Base-by-base conservation (phyloP, 345 rosid genomes). In the Bruguiera parviflora region DNA sequence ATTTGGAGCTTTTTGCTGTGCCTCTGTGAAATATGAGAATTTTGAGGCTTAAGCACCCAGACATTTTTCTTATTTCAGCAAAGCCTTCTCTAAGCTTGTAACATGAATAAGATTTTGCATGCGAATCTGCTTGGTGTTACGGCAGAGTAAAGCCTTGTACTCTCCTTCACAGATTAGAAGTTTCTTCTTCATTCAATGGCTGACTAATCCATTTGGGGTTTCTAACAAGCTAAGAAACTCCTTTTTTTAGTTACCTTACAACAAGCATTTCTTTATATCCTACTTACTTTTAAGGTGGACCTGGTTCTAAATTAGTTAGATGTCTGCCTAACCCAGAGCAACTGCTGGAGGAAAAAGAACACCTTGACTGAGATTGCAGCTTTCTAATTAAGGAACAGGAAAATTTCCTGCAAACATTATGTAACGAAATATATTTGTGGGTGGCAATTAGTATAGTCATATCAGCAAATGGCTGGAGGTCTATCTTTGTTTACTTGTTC, bases 351-450 rank as follows among this genome's bases (percentile, higher is more conserved):
- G 49, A 13, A 43, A 43, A 43, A 3, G 5, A 43, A 11, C 19
- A 43, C 4, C 13, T 43, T 43, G 16, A 43, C 1, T 43, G 49
- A 43, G 49, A 43, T 8, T 47, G 37, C 65, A n/a, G 10, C 32
- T n/a, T 62, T 27, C 24, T 35, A n/a, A 24, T 11, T n/a, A 66
- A 53, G 24, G 16, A 29, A 43, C 32, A 3, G 19, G 19, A 53
- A 66, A 16, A 22, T 56, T 21, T 66, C 69, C 22, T 53, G 31
- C 22, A 53, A 10, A 43, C 67, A 64, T 13, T 24, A 22, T 66
- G 8, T 3, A 33, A 35, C 16, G 16, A 22, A 8, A 13, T 67
- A 33, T 37, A 13, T 15, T 66, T 33, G 16, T 67, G n/a, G 8
- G 21, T 67, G n/a, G 8, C 70, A 51, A 53, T 25, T 11, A 18